Percentiles rank a stretch among this genome's conserved stretches.
These are phyloP conservation scores for Leucosporidium yakuticum DNA, from an alignment of 768 basidiomycete genomes.

Conservation along the genomic window DNA sequence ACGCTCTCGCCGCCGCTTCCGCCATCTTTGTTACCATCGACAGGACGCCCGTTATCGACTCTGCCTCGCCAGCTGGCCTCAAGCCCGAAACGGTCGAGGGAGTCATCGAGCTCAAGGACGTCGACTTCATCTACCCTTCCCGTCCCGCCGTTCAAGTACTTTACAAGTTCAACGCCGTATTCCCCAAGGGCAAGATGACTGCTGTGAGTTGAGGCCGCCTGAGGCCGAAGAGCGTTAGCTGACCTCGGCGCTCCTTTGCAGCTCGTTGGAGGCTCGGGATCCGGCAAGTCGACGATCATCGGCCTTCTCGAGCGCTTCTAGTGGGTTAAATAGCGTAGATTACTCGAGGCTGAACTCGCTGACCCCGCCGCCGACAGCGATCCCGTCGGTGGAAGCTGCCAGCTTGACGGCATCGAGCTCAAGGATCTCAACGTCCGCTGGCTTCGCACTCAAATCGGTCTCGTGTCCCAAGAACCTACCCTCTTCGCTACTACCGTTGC, in stretches of 20 bases:
- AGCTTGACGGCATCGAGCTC: slow-evolving; percentile 48
- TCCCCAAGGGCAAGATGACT: slow-evolving; percentile 63
- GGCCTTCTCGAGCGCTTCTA: slow-evolving; percentile 44
- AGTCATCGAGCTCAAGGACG: slow-evolving; percentile 62
- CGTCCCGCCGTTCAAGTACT: slow-evolving; percentile 61
- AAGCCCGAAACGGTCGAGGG: slow-evolving; percentile 65
- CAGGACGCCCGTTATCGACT: slow-evolving; percentile 79
- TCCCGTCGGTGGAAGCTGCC: slow-evolving; percentile 44
- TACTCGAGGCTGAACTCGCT: no score
- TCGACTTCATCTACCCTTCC: slow-evolving; percentile 80
- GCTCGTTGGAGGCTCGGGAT: slow-evolving; percentile 48
- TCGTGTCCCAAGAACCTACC: slow-evolving; percentile 48
- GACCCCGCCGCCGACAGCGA: slow-evolving; percentile 40
- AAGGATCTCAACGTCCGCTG: slow-evolving; percentile 46
- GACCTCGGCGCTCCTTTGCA: background rate
- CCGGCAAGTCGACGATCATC: slow-evolving; percentile 47
- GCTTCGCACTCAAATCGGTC: slow-evolving; percentile 43
- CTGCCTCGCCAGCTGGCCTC: slow-evolving; percentile 59
- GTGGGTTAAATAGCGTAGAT: background rate
- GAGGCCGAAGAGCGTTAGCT: no score
- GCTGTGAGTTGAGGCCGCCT: slow-evolving; percentile 35
- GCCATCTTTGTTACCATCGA: slow-evolving; percentile 79
- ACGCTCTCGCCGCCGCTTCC: slow-evolving; percentile 61
- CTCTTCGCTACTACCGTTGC: slow-evolving; percentile 49
- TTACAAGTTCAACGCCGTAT: slow-evolving; percentile 60